phyloP scores from a whole-genome alignment of 257 asterid species.

The Solanum clarkiae region DNA sequence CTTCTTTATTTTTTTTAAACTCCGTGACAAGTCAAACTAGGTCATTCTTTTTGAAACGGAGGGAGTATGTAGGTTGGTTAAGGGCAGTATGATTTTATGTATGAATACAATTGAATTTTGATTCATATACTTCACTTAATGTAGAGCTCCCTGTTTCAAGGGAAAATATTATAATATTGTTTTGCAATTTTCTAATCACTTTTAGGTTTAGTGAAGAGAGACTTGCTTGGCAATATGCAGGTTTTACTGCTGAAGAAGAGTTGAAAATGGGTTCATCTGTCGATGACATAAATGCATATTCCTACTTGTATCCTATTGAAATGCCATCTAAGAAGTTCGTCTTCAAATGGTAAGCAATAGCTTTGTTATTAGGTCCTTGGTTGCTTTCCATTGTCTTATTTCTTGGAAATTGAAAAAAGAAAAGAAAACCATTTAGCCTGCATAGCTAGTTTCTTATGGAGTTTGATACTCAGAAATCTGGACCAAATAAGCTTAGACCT shows the following conservation, averaged over 20 bases:
- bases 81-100: not conserved
- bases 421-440: not conserved
- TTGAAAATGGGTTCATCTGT: slow-evolving; percentile 42
- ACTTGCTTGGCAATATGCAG: slow-evolving; percentile 19
- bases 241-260: slow-evolving; percentile 50
- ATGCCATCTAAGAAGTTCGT: slow-evolving; percentile 48
- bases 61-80: not conserved
- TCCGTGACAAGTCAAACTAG: no score
- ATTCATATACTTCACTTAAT: not conserved
- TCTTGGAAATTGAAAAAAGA: not conserved
- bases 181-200: not conserved
- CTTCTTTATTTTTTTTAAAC: no score
- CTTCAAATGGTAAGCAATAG: slow-evolving; percentile 68
- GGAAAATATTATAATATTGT: not conserved
- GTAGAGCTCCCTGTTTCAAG: not conserved
- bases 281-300: slow-evolving; percentile 82
- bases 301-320: slow-evolving; percentile 61
- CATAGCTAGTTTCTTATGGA: not conserved
- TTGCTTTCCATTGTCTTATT: not conserved
- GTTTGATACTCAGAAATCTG: not conserved
- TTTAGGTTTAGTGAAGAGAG: not conserved
- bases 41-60: no score
- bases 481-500: not conserved
- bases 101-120: not conserved
- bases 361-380: not conserved